Conservation (phyloP, 148 eudicot species). For the Chenopodium formosanum region DNA sequence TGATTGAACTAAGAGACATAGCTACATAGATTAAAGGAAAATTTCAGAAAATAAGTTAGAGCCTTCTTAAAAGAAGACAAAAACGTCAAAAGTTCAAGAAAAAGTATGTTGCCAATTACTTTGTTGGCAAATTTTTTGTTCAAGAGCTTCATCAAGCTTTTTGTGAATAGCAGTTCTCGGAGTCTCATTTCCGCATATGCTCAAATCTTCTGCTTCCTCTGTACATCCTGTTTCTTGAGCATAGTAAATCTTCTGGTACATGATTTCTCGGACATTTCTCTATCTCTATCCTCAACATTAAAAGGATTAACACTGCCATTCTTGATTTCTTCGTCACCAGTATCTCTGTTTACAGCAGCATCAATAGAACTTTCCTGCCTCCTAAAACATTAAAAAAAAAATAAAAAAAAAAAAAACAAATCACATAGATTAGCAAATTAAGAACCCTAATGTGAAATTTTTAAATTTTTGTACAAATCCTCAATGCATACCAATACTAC, state of each 20-base stretch:
- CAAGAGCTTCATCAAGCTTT: neutral
- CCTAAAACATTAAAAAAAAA: too few species aligned
- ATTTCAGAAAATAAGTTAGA: neutral
- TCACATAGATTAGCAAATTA: too few species aligned
- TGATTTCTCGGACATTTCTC: neutral
- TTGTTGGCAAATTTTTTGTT: neutral
- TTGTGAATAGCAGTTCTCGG: neutral
- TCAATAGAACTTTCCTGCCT: neutral
- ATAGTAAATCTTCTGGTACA: neutral
- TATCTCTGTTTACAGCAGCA: neutral
- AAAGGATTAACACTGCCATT: neutral
- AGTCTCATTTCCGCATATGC: conserved; percentile 2
- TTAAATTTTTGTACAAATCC: too few species aligned
- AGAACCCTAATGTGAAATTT: too few species aligned
- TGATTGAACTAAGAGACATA: too few species aligned
- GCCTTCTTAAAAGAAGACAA: neutral
- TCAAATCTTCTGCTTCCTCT: neutral
- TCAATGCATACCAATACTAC: too few species aligned
- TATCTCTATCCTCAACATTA: neutral
- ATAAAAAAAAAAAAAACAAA: too few species aligned
- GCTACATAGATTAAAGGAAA: neutral
- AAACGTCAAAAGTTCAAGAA: neutral
- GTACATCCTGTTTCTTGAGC: neutral
- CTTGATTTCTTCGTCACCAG: neutral
- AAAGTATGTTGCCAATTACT: neutral